These are phyloP conservation scores for Termitomyces bulborhizus DNA, from an alignment of 768 basidiomycete species.

Conservation along the genomic window DNA sequence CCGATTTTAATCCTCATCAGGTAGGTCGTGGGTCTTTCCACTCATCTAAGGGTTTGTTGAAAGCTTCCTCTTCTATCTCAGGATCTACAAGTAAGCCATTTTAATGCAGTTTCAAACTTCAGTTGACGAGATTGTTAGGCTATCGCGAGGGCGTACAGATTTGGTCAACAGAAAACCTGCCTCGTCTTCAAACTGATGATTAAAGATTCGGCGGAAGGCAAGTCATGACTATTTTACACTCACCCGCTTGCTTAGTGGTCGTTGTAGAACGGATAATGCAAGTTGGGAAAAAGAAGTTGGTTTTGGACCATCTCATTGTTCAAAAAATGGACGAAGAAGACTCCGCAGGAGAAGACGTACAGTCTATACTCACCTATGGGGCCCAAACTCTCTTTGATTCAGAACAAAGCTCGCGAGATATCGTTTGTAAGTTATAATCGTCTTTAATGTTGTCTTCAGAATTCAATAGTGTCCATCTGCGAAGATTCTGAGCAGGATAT, in stretches of 20 bases:
- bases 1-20: conserved; percentile 98
- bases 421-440: conserved; percentile 46
- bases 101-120: background rate
- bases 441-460: background rate
- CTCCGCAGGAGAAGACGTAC: conserved; percentile 65
- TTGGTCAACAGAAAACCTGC: conserved; percentile 91
- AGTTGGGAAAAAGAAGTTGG: conserved; percentile 92
- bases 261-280: conserved; percentile 83
- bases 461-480: background rate
- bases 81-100: conserved; percentile 77
- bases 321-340: conserved; percentile 92
- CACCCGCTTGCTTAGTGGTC: conserved; percentile 7
- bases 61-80: conserved; percentile 17
- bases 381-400: conserved; percentile 81
- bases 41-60: background rate
- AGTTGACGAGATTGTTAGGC: conserved; percentile 45
- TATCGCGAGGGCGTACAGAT: conserved; percentile 91
- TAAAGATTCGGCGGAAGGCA: conserved; percentile 89
- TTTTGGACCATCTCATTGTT: conserved; percentile 91
- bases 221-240: background rate
- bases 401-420: conserved; percentile 53
- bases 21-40: conserved; percentile 29
- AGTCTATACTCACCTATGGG: conserved; percentile 85
- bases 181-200: conserved; percentile 96
- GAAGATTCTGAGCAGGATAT: conserved; percentile 78